These are phyloP conservation scores for Mycena vulgaris DNA, from an alignment of 768 basidiomycete genomes.

Conservation along the genomic window DNA sequence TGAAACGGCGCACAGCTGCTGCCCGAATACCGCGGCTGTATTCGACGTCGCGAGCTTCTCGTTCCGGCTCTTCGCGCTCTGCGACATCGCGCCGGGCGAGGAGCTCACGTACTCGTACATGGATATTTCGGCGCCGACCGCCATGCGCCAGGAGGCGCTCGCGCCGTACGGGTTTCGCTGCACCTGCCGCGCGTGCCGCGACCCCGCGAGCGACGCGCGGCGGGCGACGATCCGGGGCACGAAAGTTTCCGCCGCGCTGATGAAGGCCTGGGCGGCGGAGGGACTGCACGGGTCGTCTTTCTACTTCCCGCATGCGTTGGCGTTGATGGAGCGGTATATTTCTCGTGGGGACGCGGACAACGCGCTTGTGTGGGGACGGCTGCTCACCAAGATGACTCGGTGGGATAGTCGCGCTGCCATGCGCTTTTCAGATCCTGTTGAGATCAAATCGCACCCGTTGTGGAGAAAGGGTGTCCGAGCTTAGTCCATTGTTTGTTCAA, in stretches of 20 bases:
- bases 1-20: slow-evolving; percentile 38
- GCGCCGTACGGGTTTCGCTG: slow-evolving; percentile 50
- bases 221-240: slow-evolving; percentile 8
- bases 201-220: slow-evolving; percentile 19
- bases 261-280: not conserved
- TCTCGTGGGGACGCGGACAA: not conserved
- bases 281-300: not conserved
- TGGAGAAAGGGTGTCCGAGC: not conserved
- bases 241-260: not conserved
- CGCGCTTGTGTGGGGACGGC: not conserved
- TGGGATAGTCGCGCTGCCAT: not conserved
- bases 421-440: not conserved
- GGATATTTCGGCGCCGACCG: slow-evolving; percentile 13
- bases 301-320: not conserved
- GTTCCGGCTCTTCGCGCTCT: slow-evolving; percentile 37
- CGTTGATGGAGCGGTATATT: not conserved
- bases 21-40: slow-evolving; percentile 38
- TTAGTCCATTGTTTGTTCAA: no score
- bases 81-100: slow-evolving; percentile 25
- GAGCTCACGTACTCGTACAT: not conserved
- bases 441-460: not conserved
- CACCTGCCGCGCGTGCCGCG: slow-evolving; percentile 48
- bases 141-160: slow-evolving; percentile 46
- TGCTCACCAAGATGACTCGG: not conserved
- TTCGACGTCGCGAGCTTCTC: slow-evolving; percentile 45